Base-by-base conservation (phyloP, 345 rosid species). In the Populus deltoides region DNA sequence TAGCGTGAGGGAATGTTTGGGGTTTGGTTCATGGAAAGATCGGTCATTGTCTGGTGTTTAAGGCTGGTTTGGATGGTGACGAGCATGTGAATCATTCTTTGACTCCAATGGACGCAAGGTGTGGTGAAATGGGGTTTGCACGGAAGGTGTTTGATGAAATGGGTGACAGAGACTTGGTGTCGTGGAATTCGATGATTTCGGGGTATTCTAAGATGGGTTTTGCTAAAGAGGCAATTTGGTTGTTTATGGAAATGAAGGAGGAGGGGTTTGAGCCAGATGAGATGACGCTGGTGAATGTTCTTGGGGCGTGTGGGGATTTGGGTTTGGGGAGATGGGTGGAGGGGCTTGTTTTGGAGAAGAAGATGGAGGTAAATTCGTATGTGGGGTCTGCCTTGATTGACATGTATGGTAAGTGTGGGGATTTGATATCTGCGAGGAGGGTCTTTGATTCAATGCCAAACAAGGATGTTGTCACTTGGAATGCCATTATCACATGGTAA, bases 401-500 rank as follows among this genome's bases (percentile, higher is more conserved):
- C 43, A 39, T 39, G 43, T 1, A 39, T 39, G 11, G 11, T 10
- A 39, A 39, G 43, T 39, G 99, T 71, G 97, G 98, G 43, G 93
- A 92, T 66, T 85, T 95, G 88, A 66, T 45, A 66, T 86, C 91
- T 0, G 95, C 97, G 0, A 90, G 90, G 86, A 87, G 90, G 84
- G 83, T 92, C 70, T 95, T 95, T 80, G 91, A 87, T 87, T 82
- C 78, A 39, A 88, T 95, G 88, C 69, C 16, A 41, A 81, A 61
- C 22, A 91, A 87, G 82, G 99, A 93, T 85, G 81, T 88, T 41
- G 84, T 91, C 78, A 74, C 89, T 74, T 95, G 99, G 97, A 94
- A 93, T 86, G 94, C 98, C 74, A 88, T 93, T 96, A 89, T 93
- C 85, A 86, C 94, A 2, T 91, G 90, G 94, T 94, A 90, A 81